Evolutionary conservation across 768 basidiomycete species (phyloP), one percentile per base, ranked within the genome.

Genomic region (Lactarius quietus): DNA sequence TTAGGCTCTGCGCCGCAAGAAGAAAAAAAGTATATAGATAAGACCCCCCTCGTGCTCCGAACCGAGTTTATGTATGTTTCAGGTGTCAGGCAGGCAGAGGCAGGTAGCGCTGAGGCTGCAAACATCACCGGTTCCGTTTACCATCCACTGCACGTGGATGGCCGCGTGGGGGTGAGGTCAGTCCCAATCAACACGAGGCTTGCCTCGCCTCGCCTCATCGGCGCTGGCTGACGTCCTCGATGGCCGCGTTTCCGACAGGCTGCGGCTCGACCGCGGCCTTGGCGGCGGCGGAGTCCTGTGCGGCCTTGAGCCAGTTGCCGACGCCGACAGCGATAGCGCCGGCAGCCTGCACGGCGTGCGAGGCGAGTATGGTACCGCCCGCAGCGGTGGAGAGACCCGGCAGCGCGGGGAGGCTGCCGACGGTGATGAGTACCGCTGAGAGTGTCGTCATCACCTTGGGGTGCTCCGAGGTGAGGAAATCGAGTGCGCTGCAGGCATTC

Each of bases 251-350:
- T 17, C 59, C 61, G 28, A 39, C 62, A 15, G 38, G 57, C 29
- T 59, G 59, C n/a, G 23, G 33, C 10, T 53, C 65, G 6, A 29
- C 31, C 36, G 17, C 35, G 3, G 52, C 65, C 43, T 57, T 65
- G 20, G 61, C 36, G 31, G 65, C 56, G 1, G 62, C 54, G 18
- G 68, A 73, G 54, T 82, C 80, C 33, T 82, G 81, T 33, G 79
- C 76, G 2, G 82, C 78, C 72, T 83, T 82, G 61, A 86, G 75
- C 74, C 81, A 74, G 39, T 79, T 83, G 1, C 90, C 90, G 36
- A 92, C 77, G 3, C 90, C 89, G 3, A 92, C 82, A 1, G 89
- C 90, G 64, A 92, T 86, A 1, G 89, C 89, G 12, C 90, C 90
- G 29, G 89, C 85, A 1, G 90, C 90, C 69, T 92, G 90, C 17